A percentile compares a stretch with the other conserved stretches of the same genome.
Conservation (phyloP, 129 eudicot species). For the Pseudognaphalium luteoalbum region DNA sequence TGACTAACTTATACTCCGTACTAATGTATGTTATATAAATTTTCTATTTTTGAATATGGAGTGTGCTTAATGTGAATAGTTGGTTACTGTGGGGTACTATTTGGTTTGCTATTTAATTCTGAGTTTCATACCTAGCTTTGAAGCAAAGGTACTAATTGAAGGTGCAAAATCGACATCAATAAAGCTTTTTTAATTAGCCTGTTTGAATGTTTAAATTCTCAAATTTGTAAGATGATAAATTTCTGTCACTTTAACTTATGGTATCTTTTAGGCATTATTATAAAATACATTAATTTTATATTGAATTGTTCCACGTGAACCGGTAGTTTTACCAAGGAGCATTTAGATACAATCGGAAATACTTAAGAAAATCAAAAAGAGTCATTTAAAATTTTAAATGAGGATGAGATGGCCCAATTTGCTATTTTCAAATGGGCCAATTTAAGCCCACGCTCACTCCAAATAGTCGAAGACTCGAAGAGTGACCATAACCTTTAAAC, state of each 20-base stretch:
- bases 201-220: neutral
- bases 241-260: too few relatives aligned
- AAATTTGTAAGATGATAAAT: too few relatives aligned
- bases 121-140: constrained; percentile 21
- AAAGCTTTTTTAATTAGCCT: constrained; percentile 13
- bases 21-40: constrained; percentile 4
- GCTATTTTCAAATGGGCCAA: neutral
- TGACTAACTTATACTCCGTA: neutral
- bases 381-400: neutral
- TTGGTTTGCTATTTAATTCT: neutral
- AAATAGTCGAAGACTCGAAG: neutral
- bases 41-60: neutral
- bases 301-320: too few relatives aligned
- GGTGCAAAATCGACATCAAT: constrained; percentile 23
- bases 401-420: neutral
- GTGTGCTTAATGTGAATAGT: constrained; percentile 25
- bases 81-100: constrained; percentile 16
- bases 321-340: too few relatives aligned
- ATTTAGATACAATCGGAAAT: too few relatives aligned
- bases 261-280: too few relatives aligned
- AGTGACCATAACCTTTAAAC: neutral
- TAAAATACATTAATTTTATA: too few relatives aligned
- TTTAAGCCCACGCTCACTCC: neutral
- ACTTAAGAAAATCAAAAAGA: too few relatives aligned
- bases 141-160: constrained; percentile 30